Evolutionary conservation across 2,329 filamentous ascomycete species (phyloP).

Genomic region (Fusarium aywerte): DNA sequence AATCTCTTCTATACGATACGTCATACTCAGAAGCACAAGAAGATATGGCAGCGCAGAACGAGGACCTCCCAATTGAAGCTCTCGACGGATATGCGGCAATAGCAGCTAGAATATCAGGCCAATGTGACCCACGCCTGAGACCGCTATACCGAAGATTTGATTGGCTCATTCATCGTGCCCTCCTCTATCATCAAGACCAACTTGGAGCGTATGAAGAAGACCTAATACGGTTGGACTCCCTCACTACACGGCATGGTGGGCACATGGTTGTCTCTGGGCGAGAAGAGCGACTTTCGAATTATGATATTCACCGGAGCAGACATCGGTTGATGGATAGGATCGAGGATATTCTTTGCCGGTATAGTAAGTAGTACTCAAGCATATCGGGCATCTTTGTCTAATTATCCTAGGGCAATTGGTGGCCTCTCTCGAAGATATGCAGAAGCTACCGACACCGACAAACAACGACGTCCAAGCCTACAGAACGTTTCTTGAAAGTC

Average conservation of each 20-base stretch:
- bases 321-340: constrained; percentile 11
- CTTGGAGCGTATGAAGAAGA: constrained; percentile 83
- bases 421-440: constrained; percentile 64
- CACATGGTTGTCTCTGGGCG: constrained; percentile 23
- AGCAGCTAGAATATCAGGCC: constrained; percentile 61
- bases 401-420: constrained; percentile 64
- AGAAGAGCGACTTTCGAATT: constrained; percentile 13
- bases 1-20: constrained; percentile 6
- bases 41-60: constrained; percentile 19
- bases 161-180: constrained; percentile 80
- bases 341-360: constrained; percentile 4
- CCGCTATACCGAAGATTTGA: constrained; percentile 88
- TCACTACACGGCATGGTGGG: constrained; percentile 59
- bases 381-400: neutral
- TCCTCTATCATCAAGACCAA: constrained; percentile 88
- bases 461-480: constrained; percentile 59
- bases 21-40: constrained; percentile 15
- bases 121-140: constrained; percentile 48
- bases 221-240: constrained; percentile 73
- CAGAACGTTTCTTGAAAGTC: constrained; percentile 64
- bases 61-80: constrained; percentile 54
- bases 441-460: constrained; percentile 62
- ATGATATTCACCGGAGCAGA: constrained; percentile 9
- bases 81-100: constrained; percentile 71
- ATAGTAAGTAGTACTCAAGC: constrained; percentile 11